Base-by-base conservation (phyloP, 805 yeast species). In the Blastobotrys muscicola region DNA sequence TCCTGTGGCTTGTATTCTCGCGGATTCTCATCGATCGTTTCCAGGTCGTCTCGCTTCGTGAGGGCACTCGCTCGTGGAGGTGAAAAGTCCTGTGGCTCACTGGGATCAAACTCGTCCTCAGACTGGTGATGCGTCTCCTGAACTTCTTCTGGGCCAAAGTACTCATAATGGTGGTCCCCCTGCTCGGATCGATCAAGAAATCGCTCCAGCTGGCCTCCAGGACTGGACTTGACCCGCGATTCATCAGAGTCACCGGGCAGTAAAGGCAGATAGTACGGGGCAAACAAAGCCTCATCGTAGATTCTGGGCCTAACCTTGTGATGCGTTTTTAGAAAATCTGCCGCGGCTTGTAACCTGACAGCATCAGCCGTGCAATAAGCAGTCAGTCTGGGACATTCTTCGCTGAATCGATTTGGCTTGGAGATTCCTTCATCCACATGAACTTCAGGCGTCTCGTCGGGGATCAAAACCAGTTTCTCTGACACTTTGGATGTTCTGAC, bases 261-360 rank as follows among this genome's bases (percentile, higher is more conserved):
- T 23, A 89, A 67, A 0, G 97, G 98, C 33, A 90, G 67, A 26
- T 86, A 74, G 56, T 89, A 90, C 0, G 95, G 94, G 6, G 84
- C 90, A 56, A 89, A 90, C 16, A 92, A 64, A n/a, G 86, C 94
- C 54, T 90, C 97, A 62, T 90, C 96, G 55, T 90, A 90, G 29
- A 83, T 59, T 48, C 97, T 68, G 1, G 96, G 95, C 5, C 84
- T 75, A 1, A 89, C 94, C 53, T 81, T 80, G 62, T 90, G 98
- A 36, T 79, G 70, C 6, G 73, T 67, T 33, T 72, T 67, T 26
- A 92, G 64, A 53, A 85, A 90, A 37, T 71, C 69, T 1, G 82
- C 71, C 2, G 86, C 76, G 5, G 74, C 66, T 29, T 70, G 69
- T 42, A 92, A 62, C 54, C 84, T 72, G 55, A 86, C 80, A 29